A percentile compares a stretch with the other conserved stretches of the same genome.
Evolutionary conservation across 2,329 filamentous ascomycete species (phyloP).

Genomic region (Sphaceloma murrayae): DNA sequence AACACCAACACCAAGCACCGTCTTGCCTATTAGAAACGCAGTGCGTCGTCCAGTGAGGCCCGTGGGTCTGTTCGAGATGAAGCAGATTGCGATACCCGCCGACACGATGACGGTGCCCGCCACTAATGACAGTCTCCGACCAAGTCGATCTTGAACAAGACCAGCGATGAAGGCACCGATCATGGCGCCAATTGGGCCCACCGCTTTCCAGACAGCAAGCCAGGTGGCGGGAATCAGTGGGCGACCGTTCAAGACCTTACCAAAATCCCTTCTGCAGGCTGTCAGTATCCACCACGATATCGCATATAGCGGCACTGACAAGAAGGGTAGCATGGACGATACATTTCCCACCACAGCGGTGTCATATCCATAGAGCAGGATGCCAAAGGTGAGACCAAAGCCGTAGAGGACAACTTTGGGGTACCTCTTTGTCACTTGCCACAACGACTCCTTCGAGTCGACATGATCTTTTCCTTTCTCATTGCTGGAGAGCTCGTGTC

Average conservation of each 20-base stretch:
- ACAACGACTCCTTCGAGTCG: conserved; percentile 5
- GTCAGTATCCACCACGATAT: background rate
- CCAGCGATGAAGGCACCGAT: conserved; percentile 4
- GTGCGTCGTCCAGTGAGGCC: conserved; percentile 28
- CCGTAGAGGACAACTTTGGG: conserved; percentile 10
- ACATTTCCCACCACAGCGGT: conserved; percentile 4
- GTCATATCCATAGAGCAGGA: conserved; percentile 10
- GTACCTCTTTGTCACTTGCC: conserved; percentile 2
- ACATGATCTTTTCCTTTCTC: conserved; percentile 3
- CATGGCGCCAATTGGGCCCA: conserved; percentile 7
- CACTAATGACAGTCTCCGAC: conserved; percentile 1
- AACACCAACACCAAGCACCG: conserved; percentile 97
- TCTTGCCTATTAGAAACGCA: conserved; percentile 95
- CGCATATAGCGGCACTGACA: background rate
- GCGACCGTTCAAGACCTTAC: background rate
- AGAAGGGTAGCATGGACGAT: conserved; percentile 8
- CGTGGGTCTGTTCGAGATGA: background rate
- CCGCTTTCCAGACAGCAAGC: conserved; percentile 11
- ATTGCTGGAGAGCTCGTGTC: background rate
- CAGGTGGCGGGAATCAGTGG: conserved; percentile 7
- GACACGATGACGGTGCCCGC: conserved; percentile 4
- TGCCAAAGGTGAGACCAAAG: conserved; percentile 4
- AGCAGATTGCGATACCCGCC: conserved; percentile 1
- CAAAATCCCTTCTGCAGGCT: conserved; percentile 1
- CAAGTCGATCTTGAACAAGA: conserved; percentile 1